Conservation (phyloP, 495 filamentous ascomycete species). For the Margaritispora aquatica region DNA sequence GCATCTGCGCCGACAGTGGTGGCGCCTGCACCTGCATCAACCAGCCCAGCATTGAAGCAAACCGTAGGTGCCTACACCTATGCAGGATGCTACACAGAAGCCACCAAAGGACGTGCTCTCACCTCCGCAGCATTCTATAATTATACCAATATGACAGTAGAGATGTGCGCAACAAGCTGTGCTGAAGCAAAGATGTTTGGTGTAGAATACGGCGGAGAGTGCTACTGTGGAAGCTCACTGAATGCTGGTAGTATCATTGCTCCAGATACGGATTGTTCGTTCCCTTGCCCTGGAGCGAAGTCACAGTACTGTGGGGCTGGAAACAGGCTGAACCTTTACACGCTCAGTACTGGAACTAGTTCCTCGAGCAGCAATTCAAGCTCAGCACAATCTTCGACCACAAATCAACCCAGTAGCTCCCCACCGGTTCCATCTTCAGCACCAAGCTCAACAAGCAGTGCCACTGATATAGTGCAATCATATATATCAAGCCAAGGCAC, state of each 20-base stretch:
- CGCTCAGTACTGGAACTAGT: not conserved
- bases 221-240: constrained; percentile 28
- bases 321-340: not conserved
- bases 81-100: constrained; percentile 42
- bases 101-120: constrained; percentile 24
- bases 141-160: constrained; percentile 41
- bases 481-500: too few species aligned
- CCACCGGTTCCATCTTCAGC: not conserved
- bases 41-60: constrained; percentile 20
- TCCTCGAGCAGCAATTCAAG: not conserved
- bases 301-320: constrained; percentile 26
- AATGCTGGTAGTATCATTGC: constrained; percentile 10
- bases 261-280: constrained; percentile 22
- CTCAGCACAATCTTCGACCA: not conserved
- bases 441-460: not conserved
- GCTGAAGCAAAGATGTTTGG: constrained; percentile 38
- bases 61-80: constrained; percentile 35
- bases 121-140: constrained; percentile 23
- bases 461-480: too few species aligned
- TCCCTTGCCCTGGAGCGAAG: constrained; percentile 25
- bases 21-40: constrained; percentile 5
- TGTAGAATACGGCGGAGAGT: constrained; percentile 45
- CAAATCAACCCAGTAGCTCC: not conserved
- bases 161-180: constrained; percentile 40
- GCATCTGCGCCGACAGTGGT: not conserved